These are phyloP conservation scores for Papilionanthe hybrid DNA, from an alignment of 116 monocot species.

Conservation along the genomic window DNA sequence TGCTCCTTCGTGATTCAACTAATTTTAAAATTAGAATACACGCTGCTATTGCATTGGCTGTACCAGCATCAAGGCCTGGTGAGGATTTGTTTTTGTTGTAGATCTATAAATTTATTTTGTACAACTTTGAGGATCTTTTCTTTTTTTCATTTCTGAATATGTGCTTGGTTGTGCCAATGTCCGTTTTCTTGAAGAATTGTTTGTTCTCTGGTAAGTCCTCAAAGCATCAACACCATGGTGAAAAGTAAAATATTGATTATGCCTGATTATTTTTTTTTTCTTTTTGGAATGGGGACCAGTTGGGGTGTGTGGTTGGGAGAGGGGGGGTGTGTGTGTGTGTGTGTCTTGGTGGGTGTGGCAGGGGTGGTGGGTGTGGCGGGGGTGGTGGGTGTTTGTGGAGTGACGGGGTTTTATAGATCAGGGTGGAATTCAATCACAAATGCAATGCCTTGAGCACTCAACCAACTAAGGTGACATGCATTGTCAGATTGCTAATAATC, in stretches of 20 bases:
- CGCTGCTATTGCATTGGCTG: constrained; percentile 90
- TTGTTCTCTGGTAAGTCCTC: neutral
- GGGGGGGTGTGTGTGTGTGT: no score
- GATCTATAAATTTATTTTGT: neutral
- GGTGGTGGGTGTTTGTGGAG: no score
- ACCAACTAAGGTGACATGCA: neutral
- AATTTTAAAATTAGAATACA: constrained; percentile 98
- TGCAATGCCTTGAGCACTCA: no score
- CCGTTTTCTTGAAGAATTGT: neutral
- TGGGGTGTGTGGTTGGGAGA: no score
- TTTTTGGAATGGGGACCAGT: no score
- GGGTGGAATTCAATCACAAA: no score
- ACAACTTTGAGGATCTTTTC: neutral
- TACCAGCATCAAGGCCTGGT: constrained; percentile 77
- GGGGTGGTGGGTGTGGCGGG: no score
- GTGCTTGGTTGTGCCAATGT: neutral
- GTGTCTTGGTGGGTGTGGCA: no score
- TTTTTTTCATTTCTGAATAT: neutral
- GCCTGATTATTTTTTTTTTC: no score
- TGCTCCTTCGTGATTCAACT: constrained; percentile 91
- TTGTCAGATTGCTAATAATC: neutral
- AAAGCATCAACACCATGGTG: neutral
- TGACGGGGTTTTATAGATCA: no score
- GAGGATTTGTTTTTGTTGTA: constrained; percentile 10
- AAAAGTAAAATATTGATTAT: neutral